Base-by-base conservation (phyloP, 306 rosid genomes). In the Malus orientalis region DNA sequence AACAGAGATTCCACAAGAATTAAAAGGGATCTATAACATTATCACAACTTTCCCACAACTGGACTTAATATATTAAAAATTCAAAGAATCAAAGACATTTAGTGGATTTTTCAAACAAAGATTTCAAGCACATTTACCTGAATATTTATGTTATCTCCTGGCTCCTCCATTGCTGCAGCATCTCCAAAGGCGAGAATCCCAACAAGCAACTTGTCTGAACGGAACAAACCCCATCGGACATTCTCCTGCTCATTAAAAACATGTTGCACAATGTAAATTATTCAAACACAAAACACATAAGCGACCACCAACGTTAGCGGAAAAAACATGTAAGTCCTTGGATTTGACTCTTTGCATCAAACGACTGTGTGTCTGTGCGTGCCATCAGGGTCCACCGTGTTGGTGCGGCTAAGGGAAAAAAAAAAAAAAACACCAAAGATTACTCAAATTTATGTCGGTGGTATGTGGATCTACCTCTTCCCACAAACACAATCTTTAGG, bases 171-270 rank as follows among this genome's bases (percentile, higher is more conserved):
- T 8, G 53, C 38, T 20, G 73, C 59, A 72, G 74, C 82, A 58
- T 72, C 74, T 77, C 61, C 20, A 6, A 49, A 57, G 47, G 70
- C 59, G 47, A 81, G 77, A 66, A 68, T 65, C 79, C 66, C 13
- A 61, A 14, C 83, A 80, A 61, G 25, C 83, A 80, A 74, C n/a
- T 74, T 49, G 80, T 22, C 47, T 58, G 19, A 38, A 60, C 54
- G 67, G 53, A 54, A 61, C 25, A 25, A 58, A 47, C 59, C 64
- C 68, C 71, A 25, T 54, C 14, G 8, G 64, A 32, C 12, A 49
- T 5, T 42, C 68, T 57, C 66, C 23, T 73, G 76, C 36, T 73
- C 66, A 38, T 55, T 9, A 51, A 70, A 9, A 70, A 49, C 20
- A 51, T 71, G 75, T 53, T 32, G 76, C 54, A n/a, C 76, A 22